Evolutionary conservation across 306 rosid species (phyloP).

Genomic region (Cicer chorassanicum): DNA sequence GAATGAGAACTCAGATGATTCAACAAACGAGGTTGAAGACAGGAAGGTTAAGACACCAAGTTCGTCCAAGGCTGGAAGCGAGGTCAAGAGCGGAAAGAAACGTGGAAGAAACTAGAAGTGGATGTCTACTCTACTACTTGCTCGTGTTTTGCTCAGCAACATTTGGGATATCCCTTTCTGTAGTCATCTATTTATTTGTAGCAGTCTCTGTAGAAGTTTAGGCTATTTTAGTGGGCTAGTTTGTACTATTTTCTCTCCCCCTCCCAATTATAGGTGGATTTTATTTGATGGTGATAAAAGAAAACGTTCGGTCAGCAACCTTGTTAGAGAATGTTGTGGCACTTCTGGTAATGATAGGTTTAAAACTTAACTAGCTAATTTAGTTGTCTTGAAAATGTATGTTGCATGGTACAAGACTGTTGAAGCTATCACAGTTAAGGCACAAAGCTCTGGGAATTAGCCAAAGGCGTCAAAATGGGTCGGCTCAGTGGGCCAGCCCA

Average conservation of each 20-base stretch:
- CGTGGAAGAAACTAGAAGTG: slow-evolving; percentile 61
- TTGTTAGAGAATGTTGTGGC: slow-evolving; percentile 38
- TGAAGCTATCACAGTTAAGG: neutral
- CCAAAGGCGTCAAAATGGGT: too few species aligned
- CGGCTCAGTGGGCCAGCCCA: too few species aligned
- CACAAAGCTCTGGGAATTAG: neutral
- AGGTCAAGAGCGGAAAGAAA: slow-evolving; percentile 73
- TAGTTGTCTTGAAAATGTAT: neutral
- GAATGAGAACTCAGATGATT: slow-evolving; percentile 52
- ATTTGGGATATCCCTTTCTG: slow-evolving; percentile 38
- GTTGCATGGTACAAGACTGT: neutral
- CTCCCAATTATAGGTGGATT: slow-evolving; percentile 50
- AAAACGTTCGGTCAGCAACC: slow-evolving; percentile 45
- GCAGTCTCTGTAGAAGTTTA: slow-evolving; percentile 51
- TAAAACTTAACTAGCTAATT: neutral
- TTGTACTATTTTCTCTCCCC: slow-evolving; percentile 19
- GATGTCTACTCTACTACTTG: slow-evolving; percentile 23
- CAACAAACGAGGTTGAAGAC: slow-evolving; percentile 48
- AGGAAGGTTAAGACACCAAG: slow-evolving; percentile 54
- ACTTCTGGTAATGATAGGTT: slow-evolving; percentile 14
- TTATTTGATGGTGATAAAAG: slow-evolving; percentile 46
- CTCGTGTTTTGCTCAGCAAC: neutral
- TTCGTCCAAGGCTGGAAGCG: slow-evolving; percentile 59
- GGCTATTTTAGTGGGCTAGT: slow-evolving; percentile 48
- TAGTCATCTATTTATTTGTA: slow-evolving; percentile 47